Conservation (phyloP, 176 grass and related monocot species). For the Panicum miliaceum region DNA sequence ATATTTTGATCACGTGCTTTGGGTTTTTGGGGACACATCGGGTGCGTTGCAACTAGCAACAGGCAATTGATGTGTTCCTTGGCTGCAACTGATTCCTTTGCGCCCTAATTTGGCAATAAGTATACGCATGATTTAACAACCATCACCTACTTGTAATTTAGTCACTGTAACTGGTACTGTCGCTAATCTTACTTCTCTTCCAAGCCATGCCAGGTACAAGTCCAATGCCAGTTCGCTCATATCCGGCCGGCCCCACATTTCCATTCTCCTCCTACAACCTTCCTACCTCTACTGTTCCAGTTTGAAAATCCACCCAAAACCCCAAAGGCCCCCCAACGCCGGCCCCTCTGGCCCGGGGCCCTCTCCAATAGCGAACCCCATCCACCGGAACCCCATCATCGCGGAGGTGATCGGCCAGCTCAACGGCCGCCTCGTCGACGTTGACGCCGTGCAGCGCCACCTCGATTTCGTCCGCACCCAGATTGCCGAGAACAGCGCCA, state of each 20-base stretch:
- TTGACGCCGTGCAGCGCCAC: not conserved
- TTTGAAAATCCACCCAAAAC: not conserved
- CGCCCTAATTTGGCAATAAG: no score
- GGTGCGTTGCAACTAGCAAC: no score
- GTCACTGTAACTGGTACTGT: no score
- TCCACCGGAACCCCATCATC: not conserved
- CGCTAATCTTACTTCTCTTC: not conserved
- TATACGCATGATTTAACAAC: no score
- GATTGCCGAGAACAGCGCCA: not conserved
- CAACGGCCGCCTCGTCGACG: not conserved
- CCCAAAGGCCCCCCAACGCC: not conserved
- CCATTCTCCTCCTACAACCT: not conserved
- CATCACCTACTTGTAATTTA: no score
- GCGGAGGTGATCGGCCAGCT: not conserved
- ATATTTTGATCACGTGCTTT: no score
- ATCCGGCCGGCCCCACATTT: not conserved
- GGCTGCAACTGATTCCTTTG: no score
- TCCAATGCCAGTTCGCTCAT: not conserved
- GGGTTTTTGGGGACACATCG: no score
- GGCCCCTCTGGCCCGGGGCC: no score
- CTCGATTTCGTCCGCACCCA: not conserved
- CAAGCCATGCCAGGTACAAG: not conserved
- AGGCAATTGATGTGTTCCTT: no score
- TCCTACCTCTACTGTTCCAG: not conserved
- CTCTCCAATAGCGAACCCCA: not conserved